A percentile compares a stretch with the other conserved stretches of the same genome.
phyloP scores from a whole-genome alignment of 805 yeast species.

The Alloascoidea africana region DNA sequence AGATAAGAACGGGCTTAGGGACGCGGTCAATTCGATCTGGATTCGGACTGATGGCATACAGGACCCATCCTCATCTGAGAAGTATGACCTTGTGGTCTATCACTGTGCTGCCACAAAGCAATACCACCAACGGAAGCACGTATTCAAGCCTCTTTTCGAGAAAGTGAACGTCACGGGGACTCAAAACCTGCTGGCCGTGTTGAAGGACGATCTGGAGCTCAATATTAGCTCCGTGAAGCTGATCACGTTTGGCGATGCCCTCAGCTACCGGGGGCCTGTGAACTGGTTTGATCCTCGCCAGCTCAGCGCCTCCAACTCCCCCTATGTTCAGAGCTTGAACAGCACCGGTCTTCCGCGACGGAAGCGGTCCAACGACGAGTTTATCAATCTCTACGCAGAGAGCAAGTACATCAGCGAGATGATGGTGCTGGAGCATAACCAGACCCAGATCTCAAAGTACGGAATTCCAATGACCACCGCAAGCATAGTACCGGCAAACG shows the following conservation, averaged over 20 bases:
- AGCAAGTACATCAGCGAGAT: slow-evolving; percentile 13
- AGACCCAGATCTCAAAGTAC: slow-evolving; percentile 1
- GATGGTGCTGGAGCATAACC: slow-evolving; percentile 3
- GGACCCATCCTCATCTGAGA: slow-evolving; percentile 2
- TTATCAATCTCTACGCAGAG: slow-evolving; percentile 14
- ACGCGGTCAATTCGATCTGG: neutral
- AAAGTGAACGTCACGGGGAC: neutral
- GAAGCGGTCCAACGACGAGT: slow-evolving; percentile 8
- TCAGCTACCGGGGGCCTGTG: neutral
- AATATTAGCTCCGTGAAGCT: neutral
- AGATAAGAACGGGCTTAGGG: slow-evolving; percentile 6
- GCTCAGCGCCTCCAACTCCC: neutral
- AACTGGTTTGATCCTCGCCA: neutral
- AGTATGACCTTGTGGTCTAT: slow-evolving; percentile 9
- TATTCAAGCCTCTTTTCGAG: slow-evolving; percentile 15
- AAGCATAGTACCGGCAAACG: slow-evolving; percentile 12
- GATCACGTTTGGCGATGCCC: neutral
- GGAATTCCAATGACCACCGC: too few relatives aligned
- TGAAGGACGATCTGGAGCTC: neutral
- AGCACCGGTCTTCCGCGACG: slow-evolving; percentile 7
- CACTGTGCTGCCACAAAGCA: slow-evolving; percentile 11
- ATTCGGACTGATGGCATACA: slow-evolving; percentile 3
- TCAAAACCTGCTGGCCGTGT: neutral
- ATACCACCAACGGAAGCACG: slow-evolving; percentile 16
- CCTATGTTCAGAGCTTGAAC: neutral